Evolutionary conservation across 306 rosid species (phyloP).

Genomic region (Hippophae tibetana): DNA sequence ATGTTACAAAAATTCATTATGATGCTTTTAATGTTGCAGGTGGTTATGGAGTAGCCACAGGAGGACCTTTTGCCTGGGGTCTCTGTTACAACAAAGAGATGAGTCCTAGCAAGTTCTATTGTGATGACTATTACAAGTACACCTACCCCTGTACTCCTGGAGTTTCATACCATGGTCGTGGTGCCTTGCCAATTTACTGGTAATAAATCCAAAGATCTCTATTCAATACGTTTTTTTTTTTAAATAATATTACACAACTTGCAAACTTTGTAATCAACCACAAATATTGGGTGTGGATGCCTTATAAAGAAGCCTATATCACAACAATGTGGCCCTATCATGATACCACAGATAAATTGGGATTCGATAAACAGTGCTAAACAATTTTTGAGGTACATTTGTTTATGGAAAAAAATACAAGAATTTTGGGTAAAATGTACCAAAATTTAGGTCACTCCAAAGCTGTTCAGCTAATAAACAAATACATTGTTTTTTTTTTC

Average conservation of each 20-base stretch:
- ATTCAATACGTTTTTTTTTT: neutral
- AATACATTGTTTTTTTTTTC: slow-evolving; percentile 1
- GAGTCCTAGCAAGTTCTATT: slow-evolving; percentile 81
- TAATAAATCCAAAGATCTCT: slow-evolving; percentile 1
- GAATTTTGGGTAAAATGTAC: too few species aligned
- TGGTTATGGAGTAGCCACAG: slow-evolving; percentile 95
- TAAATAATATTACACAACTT: neutral
- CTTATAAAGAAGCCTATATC: too few species aligned
- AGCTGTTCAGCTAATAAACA: too few species aligned
- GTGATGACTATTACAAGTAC: slow-evolving; percentile 70
- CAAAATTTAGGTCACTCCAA: too few species aligned
- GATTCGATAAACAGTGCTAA: too few species aligned
- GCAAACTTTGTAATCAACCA: neutral
- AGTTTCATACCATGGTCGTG: slow-evolving; percentile 89
- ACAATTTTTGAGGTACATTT: too few species aligned
- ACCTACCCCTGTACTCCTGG: slow-evolving; percentile 89
- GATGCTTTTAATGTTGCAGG: slow-evolving; percentile 38
- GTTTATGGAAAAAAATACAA: too few species aligned
- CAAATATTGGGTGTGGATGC: neutral
- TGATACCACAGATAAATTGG: too few species aligned
- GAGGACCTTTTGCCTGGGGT: slow-evolving; percentile 94
- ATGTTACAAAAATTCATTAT: neutral
- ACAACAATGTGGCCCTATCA: too few species aligned
- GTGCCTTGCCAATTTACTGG: slow-evolving; percentile 94
- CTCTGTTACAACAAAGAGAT: slow-evolving; percentile 90